Evolutionary conservation across 129 eudicot species (phyloP).

Genomic region (Pittosporum tobira): DNA sequence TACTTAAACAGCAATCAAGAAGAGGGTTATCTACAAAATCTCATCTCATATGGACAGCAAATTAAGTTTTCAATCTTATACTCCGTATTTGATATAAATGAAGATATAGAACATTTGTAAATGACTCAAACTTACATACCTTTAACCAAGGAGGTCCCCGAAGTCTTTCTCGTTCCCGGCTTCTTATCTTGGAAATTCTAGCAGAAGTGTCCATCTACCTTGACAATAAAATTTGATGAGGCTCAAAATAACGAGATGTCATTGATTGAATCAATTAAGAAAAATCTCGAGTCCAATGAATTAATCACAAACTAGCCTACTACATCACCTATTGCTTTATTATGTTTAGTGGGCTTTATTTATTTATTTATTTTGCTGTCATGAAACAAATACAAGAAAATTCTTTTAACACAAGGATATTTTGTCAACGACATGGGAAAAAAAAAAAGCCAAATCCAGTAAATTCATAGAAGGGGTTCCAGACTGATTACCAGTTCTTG

Average conservation of each 20-base stretch:
- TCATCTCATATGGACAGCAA: not conserved
- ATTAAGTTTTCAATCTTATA: not conserved
- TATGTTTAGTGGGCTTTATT: not conserved
- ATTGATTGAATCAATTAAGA: not conserved
- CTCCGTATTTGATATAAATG: not conserved
- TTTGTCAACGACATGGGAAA: too few relatives aligned
- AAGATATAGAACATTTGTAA: not conserved
- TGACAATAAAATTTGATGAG: conserved; percentile 32
- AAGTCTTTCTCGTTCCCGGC: conserved; percentile 89
- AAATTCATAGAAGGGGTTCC: conserved; percentile 6
- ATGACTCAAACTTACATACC: conserved; percentile 27
- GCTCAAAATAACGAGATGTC: conserved; percentile 15
- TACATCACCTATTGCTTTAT: not conserved
- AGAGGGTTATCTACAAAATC: not conserved
- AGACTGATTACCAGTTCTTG: conserved; percentile 76
- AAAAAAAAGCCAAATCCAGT: not conserved
- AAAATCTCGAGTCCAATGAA: not conserved
- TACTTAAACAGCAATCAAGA: not conserved
- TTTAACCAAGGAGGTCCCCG: conserved; percentile 99
- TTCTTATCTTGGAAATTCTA: conserved; percentile 86
- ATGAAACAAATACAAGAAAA: not conserved
- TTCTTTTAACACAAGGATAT: too few relatives aligned
- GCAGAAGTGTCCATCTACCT: conserved; percentile 99
- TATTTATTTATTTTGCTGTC: not conserved
- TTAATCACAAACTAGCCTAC: not conserved